A percentile compares a stretch with the other conserved stretches of the same genome.
These are phyloP conservation scores for Cocos nucifera DNA, from an alignment of 176 grass and related monocot species.

Conservation along the genomic window DNA sequence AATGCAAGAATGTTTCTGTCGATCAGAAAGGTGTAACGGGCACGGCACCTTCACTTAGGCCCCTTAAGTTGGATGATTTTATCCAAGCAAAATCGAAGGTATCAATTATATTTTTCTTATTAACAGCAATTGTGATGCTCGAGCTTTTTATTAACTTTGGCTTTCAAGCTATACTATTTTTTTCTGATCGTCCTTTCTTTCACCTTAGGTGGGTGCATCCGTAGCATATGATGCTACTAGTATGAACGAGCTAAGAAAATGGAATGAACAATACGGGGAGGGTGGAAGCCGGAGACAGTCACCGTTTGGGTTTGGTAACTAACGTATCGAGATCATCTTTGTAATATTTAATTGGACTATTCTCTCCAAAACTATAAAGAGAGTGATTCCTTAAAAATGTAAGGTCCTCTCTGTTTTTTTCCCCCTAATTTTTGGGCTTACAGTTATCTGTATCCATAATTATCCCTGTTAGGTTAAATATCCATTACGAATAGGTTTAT, in stretches of 20 bases:
- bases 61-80: conserved; percentile 76
- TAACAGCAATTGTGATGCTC: no score
- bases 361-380: no score
- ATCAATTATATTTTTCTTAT: conserved; percentile 2
- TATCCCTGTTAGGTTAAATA: no score
- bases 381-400: no score
- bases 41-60: conserved; percentile 31
- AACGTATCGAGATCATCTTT: not conserved
- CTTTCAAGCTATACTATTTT: not conserved
- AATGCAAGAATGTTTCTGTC: not conserved
- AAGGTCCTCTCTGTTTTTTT: no score
- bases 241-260: conserved; percentile 86
- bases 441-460: no score
- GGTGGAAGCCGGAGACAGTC: conserved; percentile 25
- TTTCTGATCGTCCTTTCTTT: not conserved
- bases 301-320: not conserved
- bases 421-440: no score
- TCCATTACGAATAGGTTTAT: no score
- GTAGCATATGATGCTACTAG: conserved; percentile 70
- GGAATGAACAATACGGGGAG: conserved; percentile 92
- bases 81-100: conserved; percentile 93
- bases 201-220: conserved; percentile 61
- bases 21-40: conserved; percentile 35
- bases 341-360: no score
- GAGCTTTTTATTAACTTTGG: no score